Base-by-base conservation (phyloP, 2,329 filamentous ascomycete species). In the Geosmithia morbida region DNA sequence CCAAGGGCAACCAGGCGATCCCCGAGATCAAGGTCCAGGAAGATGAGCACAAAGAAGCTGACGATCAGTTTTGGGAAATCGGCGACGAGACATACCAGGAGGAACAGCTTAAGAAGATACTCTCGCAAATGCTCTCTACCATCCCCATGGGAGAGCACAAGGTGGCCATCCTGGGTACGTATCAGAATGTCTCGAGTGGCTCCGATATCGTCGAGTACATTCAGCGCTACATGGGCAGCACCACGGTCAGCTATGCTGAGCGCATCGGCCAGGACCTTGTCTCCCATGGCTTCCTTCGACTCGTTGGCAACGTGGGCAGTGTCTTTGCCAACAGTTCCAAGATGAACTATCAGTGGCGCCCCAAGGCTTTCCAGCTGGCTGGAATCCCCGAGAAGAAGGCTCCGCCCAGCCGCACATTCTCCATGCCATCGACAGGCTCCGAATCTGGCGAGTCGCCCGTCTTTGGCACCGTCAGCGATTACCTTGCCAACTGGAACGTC, bases 251-350 rank as follows among this genome's bases (percentile, higher is more conserved):
- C 63, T 92, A 96, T 59, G 87, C 92, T 10, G 92, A 98, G 72
- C 78, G 85, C 43, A 90, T 98, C 54, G 92, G 92, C 11, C 92
- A 98, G 66, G 92, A 98, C 61, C 72, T 98, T 54, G 82, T 96
- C 46, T 70, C 78, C 26, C 80, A 85, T 59, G 90, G 92, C 39
- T 90, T 96, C 60, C 70, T 98, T 58, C 81, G 92, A 46, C 72
- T 98, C 47, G 79, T 98, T 51, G 92, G 92, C 53, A 96, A 92
- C 57, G 89, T 98, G 47, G 92, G 92, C 51, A 97, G 79, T 66
- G 87, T 84, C 1, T 98, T 98, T 61, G 89, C 90, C 56, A 98
- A 98, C 67, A 97, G 89, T 71, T 95, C 89, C 53, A 87, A 85
- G 66, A 85, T 97, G 80, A 90, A 86, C 61, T 98, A 98, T 63